Evolutionary conservation across 495 filamentous ascomycete species (phyloP), one percentile per base, ranked within the genome.

Genomic region (Darksidea phi): DNA sequence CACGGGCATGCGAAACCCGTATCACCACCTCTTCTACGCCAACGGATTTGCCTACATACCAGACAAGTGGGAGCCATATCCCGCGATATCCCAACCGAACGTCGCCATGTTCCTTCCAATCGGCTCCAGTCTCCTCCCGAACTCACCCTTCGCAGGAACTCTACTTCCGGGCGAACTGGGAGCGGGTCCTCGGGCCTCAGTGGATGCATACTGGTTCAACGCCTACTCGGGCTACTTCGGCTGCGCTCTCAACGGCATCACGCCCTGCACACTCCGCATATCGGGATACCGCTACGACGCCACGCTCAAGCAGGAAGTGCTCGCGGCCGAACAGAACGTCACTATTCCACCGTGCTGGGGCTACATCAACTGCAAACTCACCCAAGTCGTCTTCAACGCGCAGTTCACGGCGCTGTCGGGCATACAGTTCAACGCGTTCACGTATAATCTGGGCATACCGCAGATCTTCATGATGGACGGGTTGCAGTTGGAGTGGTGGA

Each of bases 121-220:
- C 10, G 63, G 71, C n/a, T 63, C 49, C 24, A 67, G 53, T 18
- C 61, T 65, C 11, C 50, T 70, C 11, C 63, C 52, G 4, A 63
- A 67, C 21, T 57, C 51, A 25, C 61, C 69, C 24, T 67, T 73
- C 50, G 72, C 71, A 17, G 72, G 67, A 13, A 57, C 65, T 15
- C 28, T 74, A 20, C 55, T 70, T 17, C 52, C 67, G 21, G 78
- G 77, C n/a, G 77, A 77, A 32, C 66, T 80, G 54, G 74, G 76
- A 25, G 76, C 72, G 17, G 78, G 77, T 20, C 72, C 74, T 12
- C 68, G 72, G 20, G 70, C 70, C 32, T 41, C 41, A 5, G 66
- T 70, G 17, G 71, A 69, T 20, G 73, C 76, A 18, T 80, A 75
- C 66, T 78, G 75, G 75, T 75, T 80, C 62, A 67, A 78, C 61